Percentiles rank a stretch among this genome's conserved stretches.
These are phyloP conservation scores for Blastobotrys peoriensis DNA, from an alignment of 805 yeast species.

Conservation along the genomic window DNA sequence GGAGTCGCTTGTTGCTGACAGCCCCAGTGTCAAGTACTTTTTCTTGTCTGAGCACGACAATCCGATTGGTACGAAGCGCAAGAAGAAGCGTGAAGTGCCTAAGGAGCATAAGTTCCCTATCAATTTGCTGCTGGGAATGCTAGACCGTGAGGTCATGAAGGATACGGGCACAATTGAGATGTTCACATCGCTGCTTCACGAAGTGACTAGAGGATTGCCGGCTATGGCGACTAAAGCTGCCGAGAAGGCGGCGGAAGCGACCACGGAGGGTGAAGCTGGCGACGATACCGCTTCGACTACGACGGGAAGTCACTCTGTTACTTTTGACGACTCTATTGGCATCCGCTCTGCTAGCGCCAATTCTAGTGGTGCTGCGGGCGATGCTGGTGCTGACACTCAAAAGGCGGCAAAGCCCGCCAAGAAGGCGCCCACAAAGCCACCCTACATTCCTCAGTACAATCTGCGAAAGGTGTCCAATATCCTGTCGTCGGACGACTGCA, in stretches of 20 bases:
- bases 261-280: slow-evolving; percentile 7
- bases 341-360: slow-evolving; percentile 84
- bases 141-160: slow-evolving; percentile 58
- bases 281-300: slow-evolving; percentile 6
- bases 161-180: slow-evolving; percentile 73
- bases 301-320: neutral
- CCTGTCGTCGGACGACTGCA: slow-evolving; percentile 75
- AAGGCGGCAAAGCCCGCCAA: slow-evolving; percentile 21
- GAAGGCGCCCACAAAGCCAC: slow-evolving; percentile 33
- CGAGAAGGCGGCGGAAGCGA: slow-evolving; percentile 23
- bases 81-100: slow-evolving; percentile 28
- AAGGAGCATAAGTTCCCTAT: slow-evolving; percentile 52
- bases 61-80: slow-evolving; percentile 31
- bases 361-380: slow-evolving; percentile 47
- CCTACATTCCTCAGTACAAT: slow-evolving; percentile 57
- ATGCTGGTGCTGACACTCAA: slow-evolving; percentile 18
- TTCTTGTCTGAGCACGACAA: slow-evolving; percentile 73
- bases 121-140: slow-evolving; percentile 55
- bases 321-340: slow-evolving; percentile 26
- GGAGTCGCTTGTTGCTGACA: slow-evolving; percentile 62
- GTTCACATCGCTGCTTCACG: slow-evolving; percentile 66
- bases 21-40: slow-evolving; percentile 61
- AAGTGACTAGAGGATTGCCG: slow-evolving; percentile 67
- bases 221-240: slow-evolving; percentile 37
- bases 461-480: slow-evolving; percentile 59